Conservation (phyloP, 495 filamentous ascomycete genomes). For the Penicillium bialowiezense region DNA sequence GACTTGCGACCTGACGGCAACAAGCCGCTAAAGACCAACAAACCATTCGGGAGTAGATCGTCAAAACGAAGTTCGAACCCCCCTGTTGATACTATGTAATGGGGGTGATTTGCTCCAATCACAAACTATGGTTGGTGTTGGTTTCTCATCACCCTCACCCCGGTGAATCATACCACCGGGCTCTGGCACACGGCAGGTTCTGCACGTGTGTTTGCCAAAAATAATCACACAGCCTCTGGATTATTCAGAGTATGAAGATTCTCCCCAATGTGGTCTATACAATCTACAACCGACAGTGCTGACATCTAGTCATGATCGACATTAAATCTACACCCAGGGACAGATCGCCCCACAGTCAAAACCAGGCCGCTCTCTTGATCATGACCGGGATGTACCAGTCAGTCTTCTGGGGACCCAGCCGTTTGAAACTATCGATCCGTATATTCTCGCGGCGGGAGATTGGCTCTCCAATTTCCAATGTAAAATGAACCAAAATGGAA, state of each 20-base stretch:
- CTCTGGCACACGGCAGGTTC: background rate
- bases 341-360: constrained; percentile 1
- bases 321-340: background rate
- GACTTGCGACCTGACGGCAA: background rate
- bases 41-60: background rate
- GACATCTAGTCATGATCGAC: background rate
- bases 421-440: background rate
- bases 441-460: background rate
- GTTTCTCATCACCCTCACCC: constrained; percentile 1
- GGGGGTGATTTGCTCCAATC: background rate
- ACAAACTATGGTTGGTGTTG: background rate
- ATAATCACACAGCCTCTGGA: background rate
- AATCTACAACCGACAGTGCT: background rate
- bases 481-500: background rate
- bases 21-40: background rate
- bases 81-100: background rate
- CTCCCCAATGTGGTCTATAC: background rate
- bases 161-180: background rate
- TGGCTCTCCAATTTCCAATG: background rate
- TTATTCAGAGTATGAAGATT: background rate
- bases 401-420: background rate
- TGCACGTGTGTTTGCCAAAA: constrained; percentile 1
- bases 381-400: background rate
- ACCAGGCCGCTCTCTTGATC: background rate
- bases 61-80: background rate